These are phyloP conservation scores for Ambispora gerdemannii DNA, from an alignment of 192 early-diverging fungal species.

Conservation along the genomic window DNA sequence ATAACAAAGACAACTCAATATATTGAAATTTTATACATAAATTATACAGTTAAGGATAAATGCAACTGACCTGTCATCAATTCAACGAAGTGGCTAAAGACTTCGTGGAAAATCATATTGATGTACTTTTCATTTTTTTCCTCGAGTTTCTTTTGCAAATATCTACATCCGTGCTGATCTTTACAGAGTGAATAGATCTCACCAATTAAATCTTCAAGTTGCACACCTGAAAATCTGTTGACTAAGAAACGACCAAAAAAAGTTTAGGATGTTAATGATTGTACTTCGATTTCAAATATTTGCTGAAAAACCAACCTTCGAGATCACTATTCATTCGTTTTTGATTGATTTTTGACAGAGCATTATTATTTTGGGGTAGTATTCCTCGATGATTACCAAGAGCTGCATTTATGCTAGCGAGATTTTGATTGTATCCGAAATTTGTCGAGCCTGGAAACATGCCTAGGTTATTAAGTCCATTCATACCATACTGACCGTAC, in stretches of 20 bases:
- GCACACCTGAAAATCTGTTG: conserved; percentile 65
- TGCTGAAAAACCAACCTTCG: conserved; percentile 25
- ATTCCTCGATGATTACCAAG: conserved; percentile 10
- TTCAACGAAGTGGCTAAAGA: conserved; percentile 68
- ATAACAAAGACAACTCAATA: neutral
- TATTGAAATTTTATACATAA: no score
- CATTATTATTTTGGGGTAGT: neutral
- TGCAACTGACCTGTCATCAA: conserved; percentile 72
- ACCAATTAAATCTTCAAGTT: conserved; percentile 67
- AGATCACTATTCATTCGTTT: conserved; percentile 31
- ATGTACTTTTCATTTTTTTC: conserved; percentile 63
- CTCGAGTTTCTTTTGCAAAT: conserved; percentile 82
- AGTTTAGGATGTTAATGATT: neutral
- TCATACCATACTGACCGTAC: conserved; percentile 23
- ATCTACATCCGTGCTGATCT: conserved; percentile 88
- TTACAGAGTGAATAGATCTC: conserved; percentile 77
- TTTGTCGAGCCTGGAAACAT: neutral
- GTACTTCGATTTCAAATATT: neutral
- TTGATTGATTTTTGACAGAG: conserved; percentile 20
- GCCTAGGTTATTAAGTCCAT: neutral
- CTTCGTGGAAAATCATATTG: conserved; percentile 73
- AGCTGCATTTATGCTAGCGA: conserved; percentile 22
- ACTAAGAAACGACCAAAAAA: neutral
- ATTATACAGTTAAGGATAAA: neutral
- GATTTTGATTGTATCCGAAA: conserved; percentile 30